Evolutionary conservation across 202 grass and related monocot genomes (phyloP), one percentile per base, ranked within the genome.

Genomic region (Schoenoplectus tabernaemontani): DNA sequence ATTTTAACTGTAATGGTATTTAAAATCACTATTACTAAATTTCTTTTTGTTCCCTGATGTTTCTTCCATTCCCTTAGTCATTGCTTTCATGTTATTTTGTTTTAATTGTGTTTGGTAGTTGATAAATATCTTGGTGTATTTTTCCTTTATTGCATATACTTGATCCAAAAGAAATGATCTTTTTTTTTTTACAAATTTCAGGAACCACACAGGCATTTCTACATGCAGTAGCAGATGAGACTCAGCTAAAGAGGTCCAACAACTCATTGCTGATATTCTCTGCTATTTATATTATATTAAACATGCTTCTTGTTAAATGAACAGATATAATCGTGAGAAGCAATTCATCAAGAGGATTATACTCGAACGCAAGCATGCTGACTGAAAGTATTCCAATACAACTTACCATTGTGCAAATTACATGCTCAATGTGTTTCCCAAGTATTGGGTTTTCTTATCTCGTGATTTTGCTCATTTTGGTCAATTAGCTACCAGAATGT

Each of bases 171-270:
- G n/a, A 68, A 56, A 48, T 33, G 54, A 80, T n/a, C 37, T n/a
- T n/a, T n/a, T 68, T 1, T 39, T 13, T 37, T 16, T 37, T 39
- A 73, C 84, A 33, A 67, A 57, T 51, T 74, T 28, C 53, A 97
- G 95, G 95, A 64, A 97, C 94, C 13, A 92, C 89, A 37, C 91
- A 97, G 85, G 87, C 94, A 71, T 97, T 97, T 85, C 78, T 97
- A 69, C 94, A 97, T 88, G 86, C 91, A 63, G 91, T 97, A 78
- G 91, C 89, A 76, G 88, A 94, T 87, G 91, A 97, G 84, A 83
- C 64, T 63, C 89, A 97, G 78, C 84, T 97, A 70, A 93, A 90
- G 84, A 76, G 80, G 84, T 97, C 95, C 64, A 97, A 97, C 81
- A 78, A 92, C 87, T 88, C 82, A 50, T 81, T 97, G 68, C 89